Conservation (phyloP, 495 filamentous ascomycete species). For the Penicillium antarcticum region DNA sequence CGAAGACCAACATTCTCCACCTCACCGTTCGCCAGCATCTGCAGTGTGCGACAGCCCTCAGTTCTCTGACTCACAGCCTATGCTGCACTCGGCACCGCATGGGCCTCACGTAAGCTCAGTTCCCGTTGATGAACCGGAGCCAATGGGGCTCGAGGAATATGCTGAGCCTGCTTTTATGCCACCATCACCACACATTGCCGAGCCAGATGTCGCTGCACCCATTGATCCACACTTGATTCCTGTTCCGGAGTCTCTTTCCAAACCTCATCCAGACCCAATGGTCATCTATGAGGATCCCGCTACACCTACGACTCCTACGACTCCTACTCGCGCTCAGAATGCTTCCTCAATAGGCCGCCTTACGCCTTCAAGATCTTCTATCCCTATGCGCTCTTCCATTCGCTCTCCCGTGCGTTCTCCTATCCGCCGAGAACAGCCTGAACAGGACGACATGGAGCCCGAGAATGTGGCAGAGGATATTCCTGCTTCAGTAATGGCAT, state of each 20-base stretch:
- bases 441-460: background rate
- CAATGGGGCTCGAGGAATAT: conserved; percentile 11
- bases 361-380: conserved; percentile 12
- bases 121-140: conserved; percentile 13
- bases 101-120: conserved; percentile 3
- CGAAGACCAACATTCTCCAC: conserved; percentile 54
- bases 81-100: background rate
- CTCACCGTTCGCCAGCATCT: conserved; percentile 41
- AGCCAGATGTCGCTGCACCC: conserved; percentile 1
- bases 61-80: conserved; percentile 15
- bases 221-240: background rate
- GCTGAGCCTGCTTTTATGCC: conserved; percentile 1
- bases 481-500: background rate
- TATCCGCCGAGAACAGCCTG: background rate
- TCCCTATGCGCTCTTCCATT: background rate
- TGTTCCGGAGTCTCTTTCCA: conserved; percentile 9
- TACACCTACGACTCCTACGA: conserved; percentile 13
- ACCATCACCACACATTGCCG: conserved; percentile 2
- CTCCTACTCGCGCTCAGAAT: background rate
- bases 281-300: conserved; percentile 44
- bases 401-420: background rate
- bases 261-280: conserved; percentile 23
- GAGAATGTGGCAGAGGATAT: background rate
- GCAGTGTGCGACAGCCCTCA: conserved; percentile 27
- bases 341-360: conserved; percentile 5